phyloP scores from a whole-genome alignment of 495 filamentous ascomycete genomes.

The Venustampulla echinocandica region DNA sequence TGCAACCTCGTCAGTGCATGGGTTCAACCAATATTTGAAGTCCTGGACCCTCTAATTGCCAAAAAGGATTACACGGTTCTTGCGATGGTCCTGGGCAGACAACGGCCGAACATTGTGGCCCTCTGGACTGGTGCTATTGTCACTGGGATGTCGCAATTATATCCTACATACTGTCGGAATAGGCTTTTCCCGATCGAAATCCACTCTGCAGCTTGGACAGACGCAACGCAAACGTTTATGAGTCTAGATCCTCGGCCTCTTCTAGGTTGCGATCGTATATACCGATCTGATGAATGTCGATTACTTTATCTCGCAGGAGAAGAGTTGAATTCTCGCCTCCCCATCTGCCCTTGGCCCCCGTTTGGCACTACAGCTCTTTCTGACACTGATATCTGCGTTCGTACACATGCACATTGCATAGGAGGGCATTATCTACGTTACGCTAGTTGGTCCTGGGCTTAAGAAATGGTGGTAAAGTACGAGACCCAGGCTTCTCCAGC shows the following conservation, averaged over 20 bases:
- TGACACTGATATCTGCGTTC: slow-evolving; percentile 1
- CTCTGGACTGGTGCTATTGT: slow-evolving; percentile 2
- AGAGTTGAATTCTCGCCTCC: slow-evolving; percentile 1
- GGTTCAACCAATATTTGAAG: background rate
- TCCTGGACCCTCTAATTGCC: background rate
- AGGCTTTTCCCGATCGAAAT: background rate
- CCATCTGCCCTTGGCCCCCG: background rate
- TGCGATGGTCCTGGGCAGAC: background rate
- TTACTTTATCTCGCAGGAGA: slow-evolving; percentile 2
- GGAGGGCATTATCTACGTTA: slow-evolving; percentile 1
- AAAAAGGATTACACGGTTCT: background rate
- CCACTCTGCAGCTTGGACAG: slow-evolving; percentile 2
- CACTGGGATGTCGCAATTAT: background rate
- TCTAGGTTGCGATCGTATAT: background rate
- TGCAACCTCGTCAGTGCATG: slow-evolving; percentile 5
- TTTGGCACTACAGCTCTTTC: background rate
- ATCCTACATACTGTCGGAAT: background rate
- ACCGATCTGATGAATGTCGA: slow-evolving; percentile 1
- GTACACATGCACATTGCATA: background rate
- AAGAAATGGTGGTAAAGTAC: background rate
- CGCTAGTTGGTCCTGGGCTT: background rate
- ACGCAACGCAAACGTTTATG: background rate
- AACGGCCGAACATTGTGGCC: background rate
- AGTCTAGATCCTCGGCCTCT: background rate
- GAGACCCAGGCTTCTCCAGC: background rate